Percentiles rank a stretch among this genome's conserved stretches.
Evolutionary conservation across 2,329 filamentous ascomycete species (phyloP).

Genomic region (Plectosphaerella sp.): DNA sequence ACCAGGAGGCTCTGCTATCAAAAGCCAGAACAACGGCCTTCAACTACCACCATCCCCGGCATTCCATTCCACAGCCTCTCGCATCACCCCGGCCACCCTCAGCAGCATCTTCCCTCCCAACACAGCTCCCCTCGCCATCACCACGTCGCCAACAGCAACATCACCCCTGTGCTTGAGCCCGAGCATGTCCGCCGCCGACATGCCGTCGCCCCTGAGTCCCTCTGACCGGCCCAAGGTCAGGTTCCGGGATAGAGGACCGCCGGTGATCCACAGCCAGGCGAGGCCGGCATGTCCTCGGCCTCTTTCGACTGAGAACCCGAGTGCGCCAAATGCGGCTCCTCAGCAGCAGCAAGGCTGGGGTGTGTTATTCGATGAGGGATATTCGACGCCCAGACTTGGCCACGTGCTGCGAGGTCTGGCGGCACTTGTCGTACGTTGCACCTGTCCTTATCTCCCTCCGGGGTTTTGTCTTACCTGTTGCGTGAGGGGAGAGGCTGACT

Average conservation of each 20-base stretch:
- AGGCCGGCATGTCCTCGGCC: background rate
- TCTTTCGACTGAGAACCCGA: background rate
- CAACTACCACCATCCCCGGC: background rate
- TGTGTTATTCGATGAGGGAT: slow-evolving; percentile 65
- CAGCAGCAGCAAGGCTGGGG: slow-evolving; percentile 66
- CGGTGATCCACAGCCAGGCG: slow-evolving; percentile 7
- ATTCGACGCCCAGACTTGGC: slow-evolving; percentile 62
- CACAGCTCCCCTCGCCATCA: slow-evolving; percentile 1
- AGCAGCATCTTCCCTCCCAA: slow-evolving; percentile 2
- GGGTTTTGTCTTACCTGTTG: too few relatives aligned
- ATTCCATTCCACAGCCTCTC: background rate
- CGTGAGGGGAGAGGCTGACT: background rate
- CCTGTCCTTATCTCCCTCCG: background rate
- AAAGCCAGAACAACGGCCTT: background rate
- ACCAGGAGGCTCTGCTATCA: background rate
- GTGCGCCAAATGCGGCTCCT: background rate
- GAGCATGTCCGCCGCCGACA: too few relatives aligned
- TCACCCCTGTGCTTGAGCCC: too few relatives aligned
- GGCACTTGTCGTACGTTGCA: slow-evolving; percentile 59
- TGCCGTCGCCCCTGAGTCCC: background rate
- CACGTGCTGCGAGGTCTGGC: slow-evolving; percentile 72
- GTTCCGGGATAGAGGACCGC: slow-evolving; percentile 5
- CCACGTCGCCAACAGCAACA: too few relatives aligned
- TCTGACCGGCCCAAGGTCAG: background rate
- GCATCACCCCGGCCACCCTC: slow-evolving; percentile 1